phyloP scores from a whole-genome alignment of 2,329 filamentous ascomycete species.

The Fusarium secorum region DNA sequence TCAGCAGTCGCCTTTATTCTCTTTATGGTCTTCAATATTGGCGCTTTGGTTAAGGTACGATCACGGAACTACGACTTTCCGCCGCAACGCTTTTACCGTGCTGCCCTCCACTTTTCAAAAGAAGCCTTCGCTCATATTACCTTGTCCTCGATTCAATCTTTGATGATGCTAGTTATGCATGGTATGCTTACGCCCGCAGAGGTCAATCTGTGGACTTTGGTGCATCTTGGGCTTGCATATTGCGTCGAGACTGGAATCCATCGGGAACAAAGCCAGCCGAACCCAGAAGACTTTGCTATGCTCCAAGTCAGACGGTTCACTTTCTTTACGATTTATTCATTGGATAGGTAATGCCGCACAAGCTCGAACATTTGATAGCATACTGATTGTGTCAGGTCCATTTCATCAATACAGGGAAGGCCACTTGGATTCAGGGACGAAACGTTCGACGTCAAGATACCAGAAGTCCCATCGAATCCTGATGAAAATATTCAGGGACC shows the following conservation, averaged over 20 bases:
- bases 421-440: background rate
- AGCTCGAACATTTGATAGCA: background rate
- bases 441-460: background rate
- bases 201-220: background rate
- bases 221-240: background rate
- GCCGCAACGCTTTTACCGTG: background rate
- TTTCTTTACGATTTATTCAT: background rate
- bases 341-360: background rate
- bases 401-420: background rate
- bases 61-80: background rate
- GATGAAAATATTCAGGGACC: background rate
- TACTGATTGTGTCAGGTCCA: background rate
- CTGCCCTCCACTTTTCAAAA: background rate
- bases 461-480: accelerated
- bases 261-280: accelerated
- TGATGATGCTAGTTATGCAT: background rate
- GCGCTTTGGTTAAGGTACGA: background rate
- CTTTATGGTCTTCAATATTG: background rate
- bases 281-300: background rate
- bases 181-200: background rate
- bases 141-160: background rate
- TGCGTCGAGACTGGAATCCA: background rate
- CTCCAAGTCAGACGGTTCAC: background rate
- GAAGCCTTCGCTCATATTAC: background rate
- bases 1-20: background rate